Evolutionary conservation across 495 filamentous ascomycete genomes (phyloP), one percentile per base, ranked within the genome.

Genomic region (Aspergillus cristatus): DNA sequence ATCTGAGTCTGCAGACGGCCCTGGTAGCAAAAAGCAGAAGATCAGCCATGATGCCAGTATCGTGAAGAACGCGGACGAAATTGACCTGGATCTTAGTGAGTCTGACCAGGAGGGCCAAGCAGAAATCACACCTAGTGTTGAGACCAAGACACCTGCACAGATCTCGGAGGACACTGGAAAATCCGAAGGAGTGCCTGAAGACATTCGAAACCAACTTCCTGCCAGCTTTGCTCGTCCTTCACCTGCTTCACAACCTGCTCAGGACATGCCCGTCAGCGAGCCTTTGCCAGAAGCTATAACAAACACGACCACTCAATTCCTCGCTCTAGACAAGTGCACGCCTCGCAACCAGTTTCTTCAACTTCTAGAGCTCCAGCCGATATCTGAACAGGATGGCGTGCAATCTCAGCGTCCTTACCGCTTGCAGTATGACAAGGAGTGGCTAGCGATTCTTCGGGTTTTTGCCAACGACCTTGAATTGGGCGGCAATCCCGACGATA

Each of bases 381-480:
- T 69, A 15, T 55, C 51, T 1, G 42, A 61, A 3, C 37, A 55
- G 8, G 33, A 42, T 10, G 34, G 41, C 2, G 38, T 42, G 12
- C 38, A 48, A 3, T 15, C n/a, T 3, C 26, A 51, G 17, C 42
- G 63, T 12, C 64, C 61, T 1, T 51, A 62, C 32, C 53, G 56
- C 5, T 74, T 97, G 3, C 58, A 76, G 22, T 96, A 97, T 55
- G 91, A 98, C 56, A 77, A 79, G 18, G 91, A 98, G 63, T 98
- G 89, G 89, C 76, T 97, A 3, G 81, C 91, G 6, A 94, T 98
- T 45, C 84, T 80, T 1, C 86, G 89, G 11, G 79, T 79, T 1
- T 89, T 94, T 50, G 76, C 81, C 17, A 41, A 67, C 0, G 64
- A 75, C 24, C 62, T 86, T 2, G 50, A 56, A 4, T 60, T 88